A percentile compares a stretch with the other conserved stretches of the same genome.
Conservation (phyloP, 1,284 basidiomycete genomes). For the Boletus sp. region DNA sequence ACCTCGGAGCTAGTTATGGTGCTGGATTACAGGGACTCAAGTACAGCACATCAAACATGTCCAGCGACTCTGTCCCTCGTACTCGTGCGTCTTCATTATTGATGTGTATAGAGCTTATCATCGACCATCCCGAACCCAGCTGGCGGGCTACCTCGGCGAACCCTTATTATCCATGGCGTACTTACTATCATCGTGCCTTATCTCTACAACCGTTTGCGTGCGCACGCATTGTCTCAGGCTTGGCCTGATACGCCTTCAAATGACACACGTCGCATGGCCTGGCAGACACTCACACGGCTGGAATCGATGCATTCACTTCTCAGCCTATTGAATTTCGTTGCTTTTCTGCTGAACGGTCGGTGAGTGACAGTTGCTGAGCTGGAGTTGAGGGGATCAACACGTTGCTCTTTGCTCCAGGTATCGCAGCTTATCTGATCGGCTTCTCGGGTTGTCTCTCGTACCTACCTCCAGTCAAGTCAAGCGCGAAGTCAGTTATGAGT, state of each 20-base stretch:
- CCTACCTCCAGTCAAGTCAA: slow-evolving; percentile 71
- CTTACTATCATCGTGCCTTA: slow-evolving; percentile 81
- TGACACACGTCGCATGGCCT: slow-evolving; percentile 70
- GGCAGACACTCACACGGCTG: slow-evolving; percentile 65
- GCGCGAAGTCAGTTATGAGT: slow-evolving; percentile 94
- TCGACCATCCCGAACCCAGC: slow-evolving; percentile 39
- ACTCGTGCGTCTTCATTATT: slow-evolving; percentile 18
- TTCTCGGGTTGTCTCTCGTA: slow-evolving; percentile 76
- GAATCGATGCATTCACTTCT: slow-evolving; percentile 65
- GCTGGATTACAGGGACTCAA: slow-evolving; percentile 86
- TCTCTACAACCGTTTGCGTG: slow-evolving; percentile 67
- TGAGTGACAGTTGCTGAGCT: slow-evolving; percentile 34
- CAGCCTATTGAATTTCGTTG: slow-evolving; percentile 72
- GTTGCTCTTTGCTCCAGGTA: slow-evolving; percentile 51
- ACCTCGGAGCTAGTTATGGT: slow-evolving; percentile 82
- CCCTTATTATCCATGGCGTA: slow-evolving; percentile 64
- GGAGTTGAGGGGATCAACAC: not conserved
- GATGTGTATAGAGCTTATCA: slow-evolving; percentile 3
- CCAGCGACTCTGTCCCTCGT: slow-evolving; percentile 29
- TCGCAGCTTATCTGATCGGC: slow-evolving; percentile 79
- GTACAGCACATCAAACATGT: slow-evolving; percentile 41
- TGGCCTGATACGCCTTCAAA: slow-evolving; percentile 88
- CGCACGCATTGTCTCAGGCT: slow-evolving; percentile 74
- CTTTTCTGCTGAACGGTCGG: slow-evolving; percentile 87
- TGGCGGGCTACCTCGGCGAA: slow-evolving; percentile 56